Evolutionary conservation across 2,329 filamentous ascomycete species (phyloP), one percentile per base, ranked within the genome.

Genomic region (Atkinsonella texensis): DNA sequence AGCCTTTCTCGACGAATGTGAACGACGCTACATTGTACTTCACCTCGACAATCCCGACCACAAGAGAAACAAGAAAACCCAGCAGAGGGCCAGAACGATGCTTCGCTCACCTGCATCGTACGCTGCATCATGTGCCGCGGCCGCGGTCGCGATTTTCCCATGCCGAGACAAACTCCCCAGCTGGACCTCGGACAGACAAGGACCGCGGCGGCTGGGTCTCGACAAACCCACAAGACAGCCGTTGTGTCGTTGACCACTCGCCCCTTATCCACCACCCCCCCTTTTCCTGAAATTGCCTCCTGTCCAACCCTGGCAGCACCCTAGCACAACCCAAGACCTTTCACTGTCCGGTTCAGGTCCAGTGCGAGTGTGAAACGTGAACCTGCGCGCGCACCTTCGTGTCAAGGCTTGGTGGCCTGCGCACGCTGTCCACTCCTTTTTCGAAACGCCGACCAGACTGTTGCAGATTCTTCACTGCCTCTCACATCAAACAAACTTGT

Each of bases 261-360:
- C 23, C 51, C 48, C 50, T 46, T 53, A 53, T 52, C 55, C 54
- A 57, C 56, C 54, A 59, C 55, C 52, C 54, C 53, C 54, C 52
- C 40, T 53, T 50, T 51, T 54, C 49, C 48, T 58, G 54, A 61
- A 60, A 59, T 62, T 59, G 55, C 55, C 49, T 56, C 51, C 56
- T 53, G 46, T 53, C 49, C 52, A 57, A 57, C 58, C 57, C 55
- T 43, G 43, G 51, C 54, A 51, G 42, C 54, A 45, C 42, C 57
- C 56, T 51, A 48, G 51, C 54, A 53, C 48, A 54, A 42, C 41
- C 42, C 45, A 51, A 51, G 50, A 51, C 17, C 18, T 31, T 28
- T n/a, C 18, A 23, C 17, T 33, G 20, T 46, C 23, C 28, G 46
- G 54, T 48, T 8, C 48, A 13, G 46, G 54, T 48, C 5, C 48